Base-by-base conservation (phyloP, 163 green algal genomes). In the Scenedesmus sp. region DNA sequence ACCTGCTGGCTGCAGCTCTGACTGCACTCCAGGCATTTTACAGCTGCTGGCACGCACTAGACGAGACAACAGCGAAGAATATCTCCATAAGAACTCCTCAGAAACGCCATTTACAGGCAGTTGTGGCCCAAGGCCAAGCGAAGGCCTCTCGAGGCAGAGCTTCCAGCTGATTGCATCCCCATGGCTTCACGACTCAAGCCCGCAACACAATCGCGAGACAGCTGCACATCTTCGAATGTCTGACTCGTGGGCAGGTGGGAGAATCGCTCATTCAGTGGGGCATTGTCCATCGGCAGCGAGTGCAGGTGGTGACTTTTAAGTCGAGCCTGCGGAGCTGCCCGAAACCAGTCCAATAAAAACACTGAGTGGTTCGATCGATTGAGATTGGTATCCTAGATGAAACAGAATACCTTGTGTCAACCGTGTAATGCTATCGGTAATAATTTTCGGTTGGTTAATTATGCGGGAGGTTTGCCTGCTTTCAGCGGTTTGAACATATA, bases 391-490 rank as follows among this genome's bases (percentile, higher is more conserved):
- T 79, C 20, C 4, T 12, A 15, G 20, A 12, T 15, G 1, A 6
- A 16, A 4, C 4, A 12, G 5, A 7, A 15, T 52, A 1, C 23
- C 0, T 79, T 79, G 6, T 79, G 20, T 13, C 23, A 79, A 79
- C 70, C 70, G 23, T 79, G 70, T 79, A 79, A 79, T 79, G 70
- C 70, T 79, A 79, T 79, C 70, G 70, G 70, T 79, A 79, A 79
- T 79, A 15, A 0, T 52, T 13, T 79, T 18, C 10, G 15, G 70
- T 52, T 18, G 70, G 70, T 52, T 52, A 2, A 52, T 23, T 4
- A 4, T 52, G 70, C 70, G 34, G 34, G 34, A 79, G 6, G 70
- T 23, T 7, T 52, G 23, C 5, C 16, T 52, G 20, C 7, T 26
- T 16, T 1, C 16, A 34, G 66, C 8, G 7, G 4, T 76, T 10